Evolutionary conservation across 192 early-diverging fungal genomes (phyloP).

Genomic region (Podochytrium sp.): DNA sequence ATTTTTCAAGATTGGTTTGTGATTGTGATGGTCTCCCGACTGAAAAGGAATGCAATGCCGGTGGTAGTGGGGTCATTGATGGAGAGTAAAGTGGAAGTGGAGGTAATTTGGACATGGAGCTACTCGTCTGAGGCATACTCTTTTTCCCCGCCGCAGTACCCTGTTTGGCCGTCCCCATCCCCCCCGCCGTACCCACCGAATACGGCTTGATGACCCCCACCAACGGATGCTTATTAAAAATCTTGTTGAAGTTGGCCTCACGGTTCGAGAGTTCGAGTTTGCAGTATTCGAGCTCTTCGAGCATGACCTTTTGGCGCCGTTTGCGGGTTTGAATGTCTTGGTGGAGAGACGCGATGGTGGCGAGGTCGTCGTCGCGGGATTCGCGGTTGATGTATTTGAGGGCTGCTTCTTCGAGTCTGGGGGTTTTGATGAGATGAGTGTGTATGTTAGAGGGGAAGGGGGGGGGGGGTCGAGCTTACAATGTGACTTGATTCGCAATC

Average conservation of each 20-base stretch:
- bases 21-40: not conserved
- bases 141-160: conserved; percentile 29
- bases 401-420: conserved; percentile 58
- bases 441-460: not conserved
- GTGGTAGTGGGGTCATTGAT: conserved; percentile 23
- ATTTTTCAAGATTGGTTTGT: too few relatives aligned
- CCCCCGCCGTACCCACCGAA: not conserved
- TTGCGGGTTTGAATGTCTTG: conserved; percentile 47
- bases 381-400: conserved; percentile 61
- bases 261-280: conserved; percentile 63
- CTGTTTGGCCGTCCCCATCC: not conserved
- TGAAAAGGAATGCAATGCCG: conserved; percentile 2
- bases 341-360: conserved; percentile 51
- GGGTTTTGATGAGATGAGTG: conserved; percentile 19
- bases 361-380: conserved; percentile 55
- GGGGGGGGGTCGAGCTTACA: too few relatives aligned
- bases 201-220: conserved; percentile 55
- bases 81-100: conserved; percentile 24
- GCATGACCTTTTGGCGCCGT: conserved; percentile 21
- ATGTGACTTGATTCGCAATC: conserved; percentile 46
- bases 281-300: conserved; percentile 60
- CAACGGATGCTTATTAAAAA: conserved; percentile 61
- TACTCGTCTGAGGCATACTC: conserved; percentile 8
- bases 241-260: conserved; percentile 64
- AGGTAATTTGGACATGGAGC: conserved; percentile 23